Evolutionary conservation across 2,329 filamentous ascomycete species (phyloP).

Genomic region (Calonectria honghensis): DNA sequence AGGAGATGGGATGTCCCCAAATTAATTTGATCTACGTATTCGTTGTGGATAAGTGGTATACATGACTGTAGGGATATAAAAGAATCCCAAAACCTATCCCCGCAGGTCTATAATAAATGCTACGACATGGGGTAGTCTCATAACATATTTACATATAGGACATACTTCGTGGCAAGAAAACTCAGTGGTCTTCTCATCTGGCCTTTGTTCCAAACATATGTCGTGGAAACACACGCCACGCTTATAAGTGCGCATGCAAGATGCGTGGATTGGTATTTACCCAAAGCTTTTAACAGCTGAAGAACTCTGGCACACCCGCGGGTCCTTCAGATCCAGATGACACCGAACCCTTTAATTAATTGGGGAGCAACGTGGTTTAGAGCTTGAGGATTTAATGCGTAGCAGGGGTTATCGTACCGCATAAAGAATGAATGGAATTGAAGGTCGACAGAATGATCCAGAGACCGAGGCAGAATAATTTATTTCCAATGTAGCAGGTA

Average conservation of each 20-base stretch:
- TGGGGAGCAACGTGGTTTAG: neutral
- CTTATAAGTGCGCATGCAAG: neutral
- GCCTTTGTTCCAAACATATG: neutral
- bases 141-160: neutral
- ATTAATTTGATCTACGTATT: neutral
- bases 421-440: neutral
- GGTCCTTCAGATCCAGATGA: neutral
- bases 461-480: neutral
- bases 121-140: neutral
- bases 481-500: neutral
- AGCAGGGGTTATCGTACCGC: neutral
- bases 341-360: neutral
- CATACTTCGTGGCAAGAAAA: neutral
- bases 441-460: neutral
- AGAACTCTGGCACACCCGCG: neutral
- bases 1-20: neutral
- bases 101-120: neutral
- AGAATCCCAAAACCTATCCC: neutral
- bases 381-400: neutral
- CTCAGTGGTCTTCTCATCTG: neutral
- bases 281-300: neutral
- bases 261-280: neutral
- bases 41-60: neutral
- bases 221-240: neutral
- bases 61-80: neutral